Conservation (phyloP, 768 basidiomycete genomes). For the Naganishia kalamii region DNA sequence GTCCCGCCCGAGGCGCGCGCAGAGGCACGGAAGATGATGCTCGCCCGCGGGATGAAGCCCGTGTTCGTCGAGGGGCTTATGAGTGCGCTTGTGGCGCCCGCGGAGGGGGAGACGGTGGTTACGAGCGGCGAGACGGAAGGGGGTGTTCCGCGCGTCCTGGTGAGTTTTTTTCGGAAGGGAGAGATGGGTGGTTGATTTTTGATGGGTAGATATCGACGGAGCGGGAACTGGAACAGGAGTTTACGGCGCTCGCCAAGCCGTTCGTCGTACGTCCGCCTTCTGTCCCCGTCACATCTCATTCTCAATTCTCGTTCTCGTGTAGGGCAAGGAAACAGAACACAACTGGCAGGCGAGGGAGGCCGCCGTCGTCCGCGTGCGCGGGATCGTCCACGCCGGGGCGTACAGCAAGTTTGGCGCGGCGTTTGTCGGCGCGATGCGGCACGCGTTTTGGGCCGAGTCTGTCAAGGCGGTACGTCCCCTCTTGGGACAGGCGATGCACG, state of each 20-base stretch:
- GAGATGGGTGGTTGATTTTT: neutral
- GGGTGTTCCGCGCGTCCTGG: conserved; percentile 29
- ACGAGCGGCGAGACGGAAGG: neutral
- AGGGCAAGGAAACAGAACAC: conserved; percentile 96
- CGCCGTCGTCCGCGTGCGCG: conserved; percentile 68
- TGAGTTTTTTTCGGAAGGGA: conserved; percentile 8
- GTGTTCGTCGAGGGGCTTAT: conserved; percentile 54
- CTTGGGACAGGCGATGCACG: too few relatives aligned
- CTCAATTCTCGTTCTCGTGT: conserved; percentile 8
- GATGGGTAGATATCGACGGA: conserved; percentile 65
- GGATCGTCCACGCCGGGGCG: conserved; percentile 83
- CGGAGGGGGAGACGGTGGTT: neutral
- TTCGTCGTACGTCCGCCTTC: conserved; percentile 60
- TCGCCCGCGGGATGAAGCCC: conserved; percentile 70
- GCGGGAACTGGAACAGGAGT: conserved; percentile 78
- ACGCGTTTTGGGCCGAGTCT: conserved; percentile 71
- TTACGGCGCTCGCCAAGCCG: conserved; percentile 65
- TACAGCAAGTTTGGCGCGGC: conserved; percentile 65
- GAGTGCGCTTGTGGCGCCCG: conserved; percentile 2
- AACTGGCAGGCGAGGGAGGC: conserved; percentile 85
- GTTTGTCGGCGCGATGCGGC: conserved; percentile 69
- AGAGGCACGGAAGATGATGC: conserved; percentile 87
- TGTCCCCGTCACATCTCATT: neutral
- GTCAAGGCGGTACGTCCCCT: conserved; percentile 71
- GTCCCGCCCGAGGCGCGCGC: conserved; percentile 81